phyloP scores from a whole-genome alignment of 139 green algal genomes.

The Parachlorella kessleri region DNA sequence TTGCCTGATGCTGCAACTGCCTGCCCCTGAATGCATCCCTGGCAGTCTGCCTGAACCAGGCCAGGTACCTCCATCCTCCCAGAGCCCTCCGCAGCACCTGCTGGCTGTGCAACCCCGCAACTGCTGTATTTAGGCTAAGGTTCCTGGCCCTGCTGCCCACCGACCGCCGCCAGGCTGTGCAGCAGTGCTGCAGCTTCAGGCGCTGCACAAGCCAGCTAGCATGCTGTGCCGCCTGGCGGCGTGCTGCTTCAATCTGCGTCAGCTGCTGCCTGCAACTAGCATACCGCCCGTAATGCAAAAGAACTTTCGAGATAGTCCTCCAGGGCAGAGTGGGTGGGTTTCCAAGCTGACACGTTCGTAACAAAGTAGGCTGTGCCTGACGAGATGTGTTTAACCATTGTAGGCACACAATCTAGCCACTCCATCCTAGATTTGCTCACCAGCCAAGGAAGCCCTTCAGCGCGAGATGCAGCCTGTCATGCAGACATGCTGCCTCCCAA shows the following conservation, averaged over 20 bases:
- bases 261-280: slow-evolving; percentile 23
- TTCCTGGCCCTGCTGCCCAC: slow-evolving; percentile 2
- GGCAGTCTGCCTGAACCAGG: neutral
- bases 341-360: too few species aligned
- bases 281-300: too few species aligned
- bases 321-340: too few species aligned
- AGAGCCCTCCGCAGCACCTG: neutral
- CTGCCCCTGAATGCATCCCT: too few species aligned
- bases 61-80: slow-evolving; percentile 16
- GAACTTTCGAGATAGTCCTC: too few species aligned
- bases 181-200: neutral
- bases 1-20: too few species aligned
- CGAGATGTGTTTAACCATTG: too few species aligned
- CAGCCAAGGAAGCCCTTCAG: neutral
- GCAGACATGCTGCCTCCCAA: neutral
- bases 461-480: neutral
- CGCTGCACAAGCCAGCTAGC: slow-evolving; percentile 5
- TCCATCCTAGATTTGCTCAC: too few species aligned
- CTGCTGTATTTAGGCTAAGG: neutral
- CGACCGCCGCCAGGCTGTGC: slow-evolving; percentile 13
- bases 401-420: too few species aligned
- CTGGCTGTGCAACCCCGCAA: neutral
- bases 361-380: too few species aligned
- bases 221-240: neutral
- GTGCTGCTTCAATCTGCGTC: neutral